Evolutionary conservation across 2,329 filamentous ascomycete species (phyloP), one percentile per base, ranked within the genome.

Genomic region (Claviceps digitariae): DNA sequence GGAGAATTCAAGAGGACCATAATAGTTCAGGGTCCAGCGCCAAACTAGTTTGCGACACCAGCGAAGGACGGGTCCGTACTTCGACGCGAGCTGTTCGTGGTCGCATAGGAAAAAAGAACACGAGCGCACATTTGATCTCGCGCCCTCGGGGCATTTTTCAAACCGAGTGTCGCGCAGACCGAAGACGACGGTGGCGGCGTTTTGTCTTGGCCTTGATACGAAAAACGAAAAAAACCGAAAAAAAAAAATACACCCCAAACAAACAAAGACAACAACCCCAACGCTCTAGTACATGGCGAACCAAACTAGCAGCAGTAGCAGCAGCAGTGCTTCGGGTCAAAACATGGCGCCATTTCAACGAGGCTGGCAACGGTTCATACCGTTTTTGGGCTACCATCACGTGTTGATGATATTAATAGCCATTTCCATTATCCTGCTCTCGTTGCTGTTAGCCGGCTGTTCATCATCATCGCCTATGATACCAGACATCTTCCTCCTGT

Each of bases 341-440:
- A 61, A 58, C 44, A 66, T 64, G 61, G 63, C 65, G 56, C 67
- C 61, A 58, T 71, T 76, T 54, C 71, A 72, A 58, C 60, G 74
- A 57, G 74, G 74, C 58, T 77, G 74, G 74, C 72, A 74, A 83
- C 82, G 81, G 64, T 81, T 78, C 61, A 72, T 86, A 66, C 83
- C 83, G 60, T 85, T 86, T 66, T 74, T 86, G 55, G 83, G 83
- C 60, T 85, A 85, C 64, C 83, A 85, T 66, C 81, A 98, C 81
- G 86, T 97, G 59, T 80, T 98, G 69, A 98, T 98, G 93, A 89
- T 98, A 62, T 74, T 98, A 60, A 95, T 98, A 65, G 90, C 87
- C 53, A 75, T 96, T 55, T 82, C 90, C 47, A 95, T 98, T 64
- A 95, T 98, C 69, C 75, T 98, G 66, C 77, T 98, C 60, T 90